phyloP scores from a whole-genome alignment of 2,329 filamentous ascomycete species.

The Conoideocrella luteorostrata region DNA sequence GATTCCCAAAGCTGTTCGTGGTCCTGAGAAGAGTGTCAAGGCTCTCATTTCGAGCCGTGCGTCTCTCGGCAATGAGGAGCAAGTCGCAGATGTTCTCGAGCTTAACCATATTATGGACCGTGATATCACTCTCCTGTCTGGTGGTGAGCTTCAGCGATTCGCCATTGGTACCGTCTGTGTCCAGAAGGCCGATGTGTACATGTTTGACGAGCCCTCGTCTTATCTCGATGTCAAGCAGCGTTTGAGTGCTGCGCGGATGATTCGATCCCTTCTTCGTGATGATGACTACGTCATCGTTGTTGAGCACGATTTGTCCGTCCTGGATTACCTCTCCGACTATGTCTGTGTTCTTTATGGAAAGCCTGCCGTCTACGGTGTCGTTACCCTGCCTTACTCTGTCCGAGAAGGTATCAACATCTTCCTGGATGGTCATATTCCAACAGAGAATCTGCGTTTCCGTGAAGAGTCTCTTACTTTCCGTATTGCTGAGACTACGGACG shows the following conservation, averaged over 20 bases:
- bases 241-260: slow-evolving; percentile 84
- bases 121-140: slow-evolving; percentile 83
- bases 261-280: slow-evolving; percentile 80
- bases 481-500: slow-evolving; percentile 81
- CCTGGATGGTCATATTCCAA: slow-evolving; percentile 95
- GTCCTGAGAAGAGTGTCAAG: slow-evolving; percentile 71
- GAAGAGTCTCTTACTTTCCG: slow-evolving; percentile 96
- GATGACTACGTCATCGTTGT: slow-evolving; percentile 98
- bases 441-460: slow-evolving; percentile 96
- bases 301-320: slow-evolving; percentile 96
- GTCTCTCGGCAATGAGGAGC: slow-evolving; percentile 71
- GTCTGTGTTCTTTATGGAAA: slow-evolving; percentile 95
- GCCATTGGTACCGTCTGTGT: slow-evolving; percentile 95
- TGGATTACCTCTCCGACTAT: slow-evolving; percentile 98
- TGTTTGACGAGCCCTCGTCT: slow-evolving; percentile 99
- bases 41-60: slow-evolving; percentile 69
- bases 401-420: slow-evolving; percentile 99
- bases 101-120: slow-evolving; percentile 85
- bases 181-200: slow-evolving; percentile 95
- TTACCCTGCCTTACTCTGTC: slow-evolving; percentile 90
- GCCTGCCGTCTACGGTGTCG: slow-evolving; percentile 94
- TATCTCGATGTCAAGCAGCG: slow-evolving; percentile 99
- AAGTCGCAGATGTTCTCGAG: slow-evolving; percentile 80
- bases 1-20: slow-evolving; percentile 86
- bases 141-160: slow-evolving; percentile 97